Base-by-base conservation (phyloP, 1,139 yeast genomes). In the Diutina ranongensis region DNA sequence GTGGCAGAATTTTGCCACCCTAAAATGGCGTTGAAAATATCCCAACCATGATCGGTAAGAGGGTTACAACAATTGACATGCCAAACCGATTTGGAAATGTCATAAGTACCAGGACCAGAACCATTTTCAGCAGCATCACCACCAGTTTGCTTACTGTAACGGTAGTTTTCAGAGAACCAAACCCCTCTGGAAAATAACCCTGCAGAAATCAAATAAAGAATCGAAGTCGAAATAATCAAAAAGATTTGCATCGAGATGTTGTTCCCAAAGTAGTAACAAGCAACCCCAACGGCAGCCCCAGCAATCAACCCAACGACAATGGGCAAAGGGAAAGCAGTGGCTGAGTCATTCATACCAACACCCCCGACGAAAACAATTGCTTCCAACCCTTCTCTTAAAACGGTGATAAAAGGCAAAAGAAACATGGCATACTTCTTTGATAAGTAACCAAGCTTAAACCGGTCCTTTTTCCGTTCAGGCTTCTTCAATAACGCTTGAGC, bases 41-140 rank as follows among this genome's bases (percentile, higher is more conserved):
- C 46, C 48, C 48, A 46, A 16, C 48, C 48, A 36, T 44, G 35
- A 20, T 46, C 46, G 18, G 21, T 40, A 15, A 44, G 45, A 13
- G 46, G 46, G 46, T 46, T 46, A 42, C 48, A 46, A 25, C 48
- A 46, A 40, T 46, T 46, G 28, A 46, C 48, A 38, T 46, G 48
- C 48, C 48, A 46, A 18, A 46, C 48, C 5, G 46, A 44, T 42
- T 40, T 44, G 35, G 44, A 28, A 19, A 46, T 45, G 32, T 46
- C 46, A 32, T 46, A 46, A 16, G 46, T 25, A 3, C 48, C 48
- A 15, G 48, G 48, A 5, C 48, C 48, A n/a, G 44, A 34, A 12
- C 48, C 46, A 12, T 13, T 16, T 32, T 45, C 48, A 13, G 46
- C 34, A 10, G 40, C 45, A 20, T 46, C 48, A 28, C 46, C 46